These are phyloP conservation scores for Ilyonectria robusta DNA, from an alignment of 2,329 filamentous ascomycete genomes.

Conservation along the genomic window DNA sequence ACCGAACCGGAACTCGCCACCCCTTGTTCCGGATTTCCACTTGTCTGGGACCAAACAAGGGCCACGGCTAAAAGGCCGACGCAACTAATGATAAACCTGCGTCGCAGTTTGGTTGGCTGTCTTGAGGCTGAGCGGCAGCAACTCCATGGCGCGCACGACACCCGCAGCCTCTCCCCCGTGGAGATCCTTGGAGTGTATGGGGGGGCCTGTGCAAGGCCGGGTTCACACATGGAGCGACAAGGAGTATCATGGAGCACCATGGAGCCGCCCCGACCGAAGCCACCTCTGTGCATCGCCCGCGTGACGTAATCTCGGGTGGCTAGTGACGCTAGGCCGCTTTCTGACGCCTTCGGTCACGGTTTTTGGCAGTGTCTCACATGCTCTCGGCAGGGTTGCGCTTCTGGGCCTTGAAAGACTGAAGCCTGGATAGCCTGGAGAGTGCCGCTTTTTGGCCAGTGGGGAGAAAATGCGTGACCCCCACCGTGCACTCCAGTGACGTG, in stretches of 20 bases:
- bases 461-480: conserved; percentile 9
- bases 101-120: conserved; percentile 18
- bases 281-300: conserved; percentile 23
- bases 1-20: conserved; percentile 22
- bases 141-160: conserved; percentile 23
- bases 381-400: conserved; percentile 18
- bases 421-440: conserved; percentile 1
- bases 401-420: neutral
- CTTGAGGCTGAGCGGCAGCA: conserved; percentile 1
- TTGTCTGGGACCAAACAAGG: neutral
- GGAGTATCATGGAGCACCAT: neutral
- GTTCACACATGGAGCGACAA: neutral
- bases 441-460: conserved; percentile 20
- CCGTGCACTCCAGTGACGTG: conserved; percentile 14
- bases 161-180: conserved; percentile 20
- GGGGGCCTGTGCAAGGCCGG: neutral
- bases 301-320: conserved; percentile 44
- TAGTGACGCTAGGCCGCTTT: conserved; percentile 35
- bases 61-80: conserved; percentile 3
- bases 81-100: conserved; percentile 15
- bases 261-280: conserved; percentile 20
- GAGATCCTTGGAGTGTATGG: conserved; percentile 17
- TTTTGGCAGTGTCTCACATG: conserved; percentile 47
- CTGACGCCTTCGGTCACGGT: conserved; percentile 39
- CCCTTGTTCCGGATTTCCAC: conserved; percentile 24